phyloP scores from a whole-genome alignment of 2,329 filamentous ascomycete genomes.

The Pleoardoris graminearum region DNA sequence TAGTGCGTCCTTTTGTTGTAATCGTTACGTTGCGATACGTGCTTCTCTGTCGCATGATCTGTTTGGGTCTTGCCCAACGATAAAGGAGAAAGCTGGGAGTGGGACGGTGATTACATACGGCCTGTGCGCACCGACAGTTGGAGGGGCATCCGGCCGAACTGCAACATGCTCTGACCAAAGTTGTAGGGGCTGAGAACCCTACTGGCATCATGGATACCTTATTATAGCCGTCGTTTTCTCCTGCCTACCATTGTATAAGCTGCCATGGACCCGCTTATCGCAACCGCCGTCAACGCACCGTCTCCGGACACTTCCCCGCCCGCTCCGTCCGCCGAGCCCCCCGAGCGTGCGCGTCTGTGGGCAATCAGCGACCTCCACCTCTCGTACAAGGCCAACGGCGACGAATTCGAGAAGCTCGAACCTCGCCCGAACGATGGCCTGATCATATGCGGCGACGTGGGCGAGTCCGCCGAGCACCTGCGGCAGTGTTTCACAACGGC shows the following conservation, averaged over 20 bases:
- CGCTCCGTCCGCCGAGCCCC: neutral
- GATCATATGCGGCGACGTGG: slow-evolving; percentile 51
- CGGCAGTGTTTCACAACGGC: slow-evolving; percentile 44
- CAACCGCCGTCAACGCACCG: neutral
- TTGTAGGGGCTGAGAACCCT: neutral
- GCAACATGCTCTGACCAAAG: neutral
- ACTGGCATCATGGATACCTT: neutral
- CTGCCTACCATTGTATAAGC: neutral
- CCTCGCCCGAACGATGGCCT: slow-evolving; percentile 49
- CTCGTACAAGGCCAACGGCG: slow-evolving; percentile 51
- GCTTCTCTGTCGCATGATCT: no score
- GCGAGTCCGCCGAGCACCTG: slow-evolving; percentile 41
- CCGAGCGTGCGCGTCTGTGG: slow-evolving; percentile 41
- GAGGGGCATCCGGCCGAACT: neutral
- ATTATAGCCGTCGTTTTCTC: neutral
- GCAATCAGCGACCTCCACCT: slow-evolving; percentile 54
- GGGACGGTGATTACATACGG: no score
- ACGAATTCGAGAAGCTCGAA: slow-evolving; percentile 48
- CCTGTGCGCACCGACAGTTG: neutral
- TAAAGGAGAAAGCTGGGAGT: no score
- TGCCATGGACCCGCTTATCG: slow-evolving; percentile 1
- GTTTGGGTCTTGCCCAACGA: no score
- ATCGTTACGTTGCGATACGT: no score
- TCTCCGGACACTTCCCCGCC: neutral
- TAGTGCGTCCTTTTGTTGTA: no score